Conservation (phyloP, 306 rosid genomes). For the Senna tora region DNA sequence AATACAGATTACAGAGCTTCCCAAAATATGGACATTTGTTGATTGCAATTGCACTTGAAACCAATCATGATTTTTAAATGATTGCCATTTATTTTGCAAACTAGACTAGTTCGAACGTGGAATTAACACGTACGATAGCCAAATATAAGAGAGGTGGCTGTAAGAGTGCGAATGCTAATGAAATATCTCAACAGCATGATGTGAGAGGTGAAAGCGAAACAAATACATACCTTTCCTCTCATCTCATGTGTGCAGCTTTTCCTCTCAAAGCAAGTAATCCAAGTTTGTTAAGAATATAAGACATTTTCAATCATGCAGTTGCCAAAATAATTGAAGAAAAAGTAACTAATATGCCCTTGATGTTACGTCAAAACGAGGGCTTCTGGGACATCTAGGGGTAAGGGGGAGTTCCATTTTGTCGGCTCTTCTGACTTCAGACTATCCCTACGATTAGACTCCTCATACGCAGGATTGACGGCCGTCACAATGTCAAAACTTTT, state of each 20-base stretch:
- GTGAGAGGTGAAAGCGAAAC: neutral
- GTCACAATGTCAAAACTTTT: neutral
- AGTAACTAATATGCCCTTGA: neutral
- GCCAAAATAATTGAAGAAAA: neutral
- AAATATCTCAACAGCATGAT: neutral
- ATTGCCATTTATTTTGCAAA: neutral
- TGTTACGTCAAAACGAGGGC: too few species aligned
- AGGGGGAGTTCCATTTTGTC: neutral
- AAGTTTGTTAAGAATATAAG: neutral
- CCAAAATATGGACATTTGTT: neutral
- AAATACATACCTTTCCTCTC: neutral
- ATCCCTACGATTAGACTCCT: too few species aligned
- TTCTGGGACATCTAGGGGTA: too few species aligned
- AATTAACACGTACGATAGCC: neutral
- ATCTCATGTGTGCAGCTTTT: neutral
- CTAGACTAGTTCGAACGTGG: neutral
- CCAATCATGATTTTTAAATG: neutral
- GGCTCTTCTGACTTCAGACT: neutral
- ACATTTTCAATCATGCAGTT: neutral
- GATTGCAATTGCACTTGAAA: neutral
- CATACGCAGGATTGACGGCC: neutral
- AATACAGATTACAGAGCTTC: neutral
- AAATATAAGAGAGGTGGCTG: neutral
- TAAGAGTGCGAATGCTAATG: too few species aligned
- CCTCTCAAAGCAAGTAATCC: neutral